Percentiles rank a stretch among this genome's conserved stretches.
Conservation (phyloP, 805 yeast genomes). For the Candida caryicola region DNA sequence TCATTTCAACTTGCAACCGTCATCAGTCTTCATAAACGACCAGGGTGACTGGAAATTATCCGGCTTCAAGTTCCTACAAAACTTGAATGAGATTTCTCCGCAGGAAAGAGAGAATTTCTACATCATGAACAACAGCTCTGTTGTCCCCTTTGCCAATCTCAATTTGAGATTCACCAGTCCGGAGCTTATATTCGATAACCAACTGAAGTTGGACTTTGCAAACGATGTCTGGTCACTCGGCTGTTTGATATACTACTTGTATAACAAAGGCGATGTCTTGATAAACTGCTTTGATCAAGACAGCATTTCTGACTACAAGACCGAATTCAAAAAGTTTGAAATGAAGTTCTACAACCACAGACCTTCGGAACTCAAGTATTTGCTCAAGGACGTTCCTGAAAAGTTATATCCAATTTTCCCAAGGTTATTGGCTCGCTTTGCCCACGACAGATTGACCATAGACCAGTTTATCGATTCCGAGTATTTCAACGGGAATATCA, state of each 20-base stretch:
- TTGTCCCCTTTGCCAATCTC: conserved; percentile 75
- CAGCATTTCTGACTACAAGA: conserved; percentile 59
- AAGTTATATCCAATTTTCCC: conserved; percentile 50
- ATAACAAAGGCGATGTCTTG: conserved; percentile 50
- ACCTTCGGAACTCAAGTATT: conserved; percentile 35
- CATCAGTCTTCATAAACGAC: conserved; percentile 70
- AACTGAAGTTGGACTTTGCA: conserved; percentile 50
- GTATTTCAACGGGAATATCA: conserved; percentile 78
- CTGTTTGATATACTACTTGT: conserved; percentile 66
- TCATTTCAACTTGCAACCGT: conserved; percentile 77
- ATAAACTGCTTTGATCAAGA: conserved; percentile 43
- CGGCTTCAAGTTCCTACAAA: conserved; percentile 57
- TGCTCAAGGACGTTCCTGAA: conserved; percentile 58
- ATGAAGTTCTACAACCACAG: conserved; percentile 40
- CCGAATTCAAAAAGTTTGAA: conserved; percentile 49
- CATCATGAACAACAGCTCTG: conserved; percentile 69
- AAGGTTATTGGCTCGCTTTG: conserved; percentile 52
- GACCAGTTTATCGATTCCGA: conserved; percentile 68
- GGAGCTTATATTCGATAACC: conserved; percentile 62
- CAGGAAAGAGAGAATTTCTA: conserved; percentile 55
- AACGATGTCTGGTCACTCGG: conserved; percentile 88
- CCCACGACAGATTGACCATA: conserved; percentile 56
- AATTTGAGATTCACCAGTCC: conserved; percentile 82
- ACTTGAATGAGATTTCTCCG: conserved; percentile 47
- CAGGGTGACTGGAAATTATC: conserved; percentile 93